Conservation (phyloP, 2,329 filamentous ascomycete species). For the Claviceps maximensis region DNA sequence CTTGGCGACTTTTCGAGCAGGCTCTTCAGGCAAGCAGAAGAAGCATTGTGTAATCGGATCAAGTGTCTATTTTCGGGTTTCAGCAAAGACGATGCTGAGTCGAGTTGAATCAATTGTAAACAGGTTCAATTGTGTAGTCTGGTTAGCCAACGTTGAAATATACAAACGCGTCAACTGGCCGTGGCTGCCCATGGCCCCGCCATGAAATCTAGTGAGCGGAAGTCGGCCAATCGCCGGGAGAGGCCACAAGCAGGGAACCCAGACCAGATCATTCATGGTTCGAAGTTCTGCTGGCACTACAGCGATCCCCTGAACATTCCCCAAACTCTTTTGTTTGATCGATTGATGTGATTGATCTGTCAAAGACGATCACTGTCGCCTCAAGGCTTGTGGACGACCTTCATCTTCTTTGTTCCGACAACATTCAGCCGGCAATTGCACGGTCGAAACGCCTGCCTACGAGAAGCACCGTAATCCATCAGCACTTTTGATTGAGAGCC, state of each 20-base stretch:
- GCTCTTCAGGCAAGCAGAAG: not conserved
- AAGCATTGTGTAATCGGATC: not conserved
- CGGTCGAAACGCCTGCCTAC: not conserved
- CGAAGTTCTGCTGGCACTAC: not conserved
- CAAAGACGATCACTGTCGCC: not conserved
- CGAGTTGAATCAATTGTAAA: not conserved
- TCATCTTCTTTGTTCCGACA: not conserved
- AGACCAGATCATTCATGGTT: no score
- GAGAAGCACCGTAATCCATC: not conserved
- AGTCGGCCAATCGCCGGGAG: not conserved
- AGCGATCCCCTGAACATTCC: not conserved
- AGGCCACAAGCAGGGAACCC: no score
- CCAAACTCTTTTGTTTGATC: no score
- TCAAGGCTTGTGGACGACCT: not conserved
- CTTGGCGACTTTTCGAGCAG: not conserved
- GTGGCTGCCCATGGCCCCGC: not conserved
- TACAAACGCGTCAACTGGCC: not conserved
- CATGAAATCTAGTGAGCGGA: not conserved
- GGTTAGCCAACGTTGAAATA: not conserved
- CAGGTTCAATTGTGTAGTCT: no score
- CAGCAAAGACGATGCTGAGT: not conserved
- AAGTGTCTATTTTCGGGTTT: not conserved
- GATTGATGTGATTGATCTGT: not conserved
- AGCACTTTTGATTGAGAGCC: not conserved
- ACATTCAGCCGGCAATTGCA: not conserved